Evolutionary conservation across 2,329 filamentous ascomycete species (phyloP).

Genomic region (Apiospora sp.): DNA sequence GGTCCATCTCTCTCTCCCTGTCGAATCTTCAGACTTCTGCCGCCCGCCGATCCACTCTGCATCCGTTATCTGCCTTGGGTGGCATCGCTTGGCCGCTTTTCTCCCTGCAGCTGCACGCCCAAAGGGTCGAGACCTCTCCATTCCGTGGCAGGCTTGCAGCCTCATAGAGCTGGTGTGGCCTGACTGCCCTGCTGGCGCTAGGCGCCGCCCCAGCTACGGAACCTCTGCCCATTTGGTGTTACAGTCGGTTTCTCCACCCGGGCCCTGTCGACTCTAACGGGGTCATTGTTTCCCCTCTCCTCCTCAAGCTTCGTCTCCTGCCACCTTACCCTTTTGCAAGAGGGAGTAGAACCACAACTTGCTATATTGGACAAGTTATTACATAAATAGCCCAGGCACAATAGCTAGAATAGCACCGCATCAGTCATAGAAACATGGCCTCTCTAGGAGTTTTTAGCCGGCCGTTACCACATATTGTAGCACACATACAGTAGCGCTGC

Average conservation of each 20-base stretch:
- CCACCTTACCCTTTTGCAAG: neutral
- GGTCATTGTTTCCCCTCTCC: neutral
- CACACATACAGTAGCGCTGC: conserved; percentile 14
- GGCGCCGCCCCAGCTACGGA: conserved; percentile 14
- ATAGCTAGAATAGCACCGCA: neutral
- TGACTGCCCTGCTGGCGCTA: conserved; percentile 2
- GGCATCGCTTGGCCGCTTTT: neutral
- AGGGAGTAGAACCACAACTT: neutral
- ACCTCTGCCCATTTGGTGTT: conserved; percentile 7
- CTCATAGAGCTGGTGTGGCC: conserved; percentile 2
- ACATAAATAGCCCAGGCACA: conserved; percentile 14
- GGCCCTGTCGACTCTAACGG: neutral
- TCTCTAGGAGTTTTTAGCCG: neutral
- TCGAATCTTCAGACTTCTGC: neutral
- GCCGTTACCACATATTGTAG: neutral
- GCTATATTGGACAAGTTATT: neutral
- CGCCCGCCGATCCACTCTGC: conserved; percentile 8
- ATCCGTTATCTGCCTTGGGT: conserved; percentile 16
- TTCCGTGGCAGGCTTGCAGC: conserved; percentile 11
- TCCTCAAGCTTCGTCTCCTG: neutral
- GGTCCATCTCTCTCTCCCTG: neutral
- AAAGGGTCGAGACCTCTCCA: conserved; percentile 17
- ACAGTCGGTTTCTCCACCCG: neutral
- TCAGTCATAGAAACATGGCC: neutral
- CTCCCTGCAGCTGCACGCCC: neutral